Percentiles rank a stretch among this genome's conserved stretches.
These are phyloP conservation scores for Waltiozyma sp. DNA, from an alignment of 1,139 yeast genomes.

Conservation along the genomic window DNA sequence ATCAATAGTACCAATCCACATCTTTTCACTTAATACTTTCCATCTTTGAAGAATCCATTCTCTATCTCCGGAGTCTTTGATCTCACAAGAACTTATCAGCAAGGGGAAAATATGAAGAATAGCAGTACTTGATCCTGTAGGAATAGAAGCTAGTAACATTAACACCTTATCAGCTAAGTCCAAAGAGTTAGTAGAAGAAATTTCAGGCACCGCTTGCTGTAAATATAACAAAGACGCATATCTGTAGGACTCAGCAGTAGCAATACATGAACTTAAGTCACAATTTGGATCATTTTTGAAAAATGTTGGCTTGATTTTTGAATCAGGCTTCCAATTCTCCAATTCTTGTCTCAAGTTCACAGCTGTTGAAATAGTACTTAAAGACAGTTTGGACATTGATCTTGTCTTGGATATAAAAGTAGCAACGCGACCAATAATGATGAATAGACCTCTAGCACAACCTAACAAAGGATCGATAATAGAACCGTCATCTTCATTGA, in stretches of 20 bases:
- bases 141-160: slow-evolving; percentile 50
- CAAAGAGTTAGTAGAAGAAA: slow-evolving; percentile 44
- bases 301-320: slow-evolving; percentile 26
- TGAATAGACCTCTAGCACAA: slow-evolving; percentile 52
- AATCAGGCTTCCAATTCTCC: slow-evolving; percentile 43
- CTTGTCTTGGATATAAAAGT: slow-evolving; percentile 41
- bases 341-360: slow-evolving; percentile 42
- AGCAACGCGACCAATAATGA: slow-evolving; percentile 55
- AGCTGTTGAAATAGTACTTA: slow-evolving; percentile 41
- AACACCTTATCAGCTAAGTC: slow-evolving; percentile 49
- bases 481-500: slow-evolving; percentile 21
- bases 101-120: slow-evolving; percentile 56
- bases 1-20: slow-evolving; percentile 59
- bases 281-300: slow-evolving; percentile 31
- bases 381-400: slow-evolving; percentile 28
- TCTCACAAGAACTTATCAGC: slow-evolving; percentile 55
- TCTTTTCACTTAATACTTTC: slow-evolving; percentile 38
- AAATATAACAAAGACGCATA: slow-evolving; percentile 46
- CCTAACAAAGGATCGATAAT: slow-evolving; percentile 53
- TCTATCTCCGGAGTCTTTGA: slow-evolving; percentile 44
- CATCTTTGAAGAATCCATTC: slow-evolving; percentile 54
- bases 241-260: slow-evolving; percentile 62
- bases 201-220: slow-evolving; percentile 63
- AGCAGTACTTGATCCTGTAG: slow-evolving; percentile 44
- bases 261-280: slow-evolving; percentile 49